A percentile compares a stretch with the other conserved stretches of the same genome.
Evolutionary conservation across 1,284 basidiomycete genomes (phyloP).

Genomic region (Apiotrichum laibachii): DNA sequence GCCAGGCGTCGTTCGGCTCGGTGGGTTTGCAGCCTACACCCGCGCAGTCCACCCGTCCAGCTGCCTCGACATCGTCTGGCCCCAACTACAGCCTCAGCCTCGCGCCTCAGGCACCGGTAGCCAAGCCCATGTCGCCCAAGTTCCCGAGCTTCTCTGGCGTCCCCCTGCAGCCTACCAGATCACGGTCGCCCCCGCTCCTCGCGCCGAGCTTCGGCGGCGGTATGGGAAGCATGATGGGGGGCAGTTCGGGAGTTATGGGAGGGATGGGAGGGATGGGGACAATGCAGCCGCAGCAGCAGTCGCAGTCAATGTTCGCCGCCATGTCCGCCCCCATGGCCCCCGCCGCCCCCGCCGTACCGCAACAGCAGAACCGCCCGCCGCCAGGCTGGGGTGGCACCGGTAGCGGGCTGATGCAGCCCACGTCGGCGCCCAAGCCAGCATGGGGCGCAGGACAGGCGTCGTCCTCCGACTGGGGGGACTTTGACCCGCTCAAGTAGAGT

Average conservation of each 20-base stretch:
- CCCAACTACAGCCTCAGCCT: conserved; percentile 49
- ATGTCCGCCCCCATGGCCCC: conserved; percentile 3
- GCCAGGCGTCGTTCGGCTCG: conserved; percentile 5
- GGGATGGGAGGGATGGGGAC: conserved; percentile 2
- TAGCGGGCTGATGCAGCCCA: conserved; percentile 45
- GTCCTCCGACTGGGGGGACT: conserved; percentile 46
- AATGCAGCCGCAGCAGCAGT: neutral
- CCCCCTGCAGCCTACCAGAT: conserved; percentile 12
- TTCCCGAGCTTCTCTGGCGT: conserved; percentile 1
- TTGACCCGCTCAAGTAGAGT: conserved; percentile 35
- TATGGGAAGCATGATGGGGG: conserved; percentile 2
- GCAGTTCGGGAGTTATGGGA: neutral
- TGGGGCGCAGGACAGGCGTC: conserved; percentile 23
- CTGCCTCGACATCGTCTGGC: conserved; percentile 15
- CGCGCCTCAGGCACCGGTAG: conserved; percentile 30
- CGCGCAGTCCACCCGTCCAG: neutral
- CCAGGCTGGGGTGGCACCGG: conserved; percentile 36
- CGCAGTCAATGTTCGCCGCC: conserved; percentile 2
- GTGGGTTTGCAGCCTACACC: conserved; percentile 20
- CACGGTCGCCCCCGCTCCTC: neutral
- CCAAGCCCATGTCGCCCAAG: conserved; percentile 7
- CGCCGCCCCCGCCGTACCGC: conserved; percentile 5
- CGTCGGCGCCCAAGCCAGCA: conserved; percentile 31
- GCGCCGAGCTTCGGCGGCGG: neutral
- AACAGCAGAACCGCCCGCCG: conserved; percentile 25